Percentiles rank a stretch among this genome's conserved stretches.
These are phyloP conservation scores for Stygiomarasmius scandens DNA, from an alignment of 1,284 basidiomycete genomes.

Conservation along the genomic window DNA sequence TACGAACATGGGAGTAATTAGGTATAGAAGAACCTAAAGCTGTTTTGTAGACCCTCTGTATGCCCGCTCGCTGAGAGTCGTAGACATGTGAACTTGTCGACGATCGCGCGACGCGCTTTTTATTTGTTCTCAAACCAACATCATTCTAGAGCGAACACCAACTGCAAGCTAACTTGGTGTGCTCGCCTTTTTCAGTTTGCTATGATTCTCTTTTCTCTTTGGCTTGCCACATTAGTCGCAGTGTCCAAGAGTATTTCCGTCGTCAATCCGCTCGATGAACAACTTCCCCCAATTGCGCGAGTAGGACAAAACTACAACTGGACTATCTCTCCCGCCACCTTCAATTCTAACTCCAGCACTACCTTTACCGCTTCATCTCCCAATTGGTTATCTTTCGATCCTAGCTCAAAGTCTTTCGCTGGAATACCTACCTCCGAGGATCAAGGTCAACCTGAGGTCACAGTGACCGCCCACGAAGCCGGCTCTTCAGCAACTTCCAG, in stretches of 20 bases:
- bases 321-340: constrained; percentile 64
- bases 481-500: constrained; percentile 49
- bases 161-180: constrained; percentile 57
- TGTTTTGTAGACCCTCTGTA: not conserved
- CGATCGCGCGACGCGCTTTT: too few relatives aligned
- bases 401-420: constrained; percentile 47
- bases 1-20: constrained; percentile 13
- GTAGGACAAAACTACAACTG: constrained; percentile 61
- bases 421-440: constrained; percentile 62
- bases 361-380: constrained; percentile 58
- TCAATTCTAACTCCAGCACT: constrained; percentile 47
- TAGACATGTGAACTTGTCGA: not conserved
- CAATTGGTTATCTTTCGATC: constrained; percentile 68
- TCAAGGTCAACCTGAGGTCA: constrained; percentile 57
- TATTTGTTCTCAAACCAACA: not conserved
- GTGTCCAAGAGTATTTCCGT: constrained; percentile 49
- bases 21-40: constrained; percentile 1
- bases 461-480: constrained; percentile 56
- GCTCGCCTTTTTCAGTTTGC: constrained; percentile 32
- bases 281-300: constrained; percentile 67
- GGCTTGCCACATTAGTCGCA: constrained; percentile 39
- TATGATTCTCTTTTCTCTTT: constrained; percentile 66
- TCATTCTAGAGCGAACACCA: not conserved
- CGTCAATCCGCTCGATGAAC: constrained; percentile 53
- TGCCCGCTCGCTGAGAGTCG: too few relatives aligned